Base-by-base conservation (phyloP, 768 basidiomycete species). In the Boletus barrowsii region DNA sequence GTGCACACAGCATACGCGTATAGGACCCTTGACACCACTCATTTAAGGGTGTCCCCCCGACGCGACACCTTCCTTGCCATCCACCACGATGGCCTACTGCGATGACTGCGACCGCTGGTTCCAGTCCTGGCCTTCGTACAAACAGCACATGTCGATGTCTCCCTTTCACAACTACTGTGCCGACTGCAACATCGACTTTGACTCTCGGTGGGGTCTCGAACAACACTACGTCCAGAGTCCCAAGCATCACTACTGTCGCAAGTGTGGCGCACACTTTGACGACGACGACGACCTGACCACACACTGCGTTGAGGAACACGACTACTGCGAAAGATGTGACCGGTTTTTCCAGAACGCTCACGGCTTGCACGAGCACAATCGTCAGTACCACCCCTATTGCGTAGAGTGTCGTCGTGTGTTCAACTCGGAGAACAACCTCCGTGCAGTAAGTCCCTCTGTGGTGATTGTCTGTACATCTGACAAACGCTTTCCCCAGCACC, bases 201-300 rank as follows among this genome's bases (percentile, higher is more conserved):
- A 59, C 0, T 63, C 77, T 0, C 56, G 57, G 57, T 3, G 0
- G 1, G 76, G 61, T 0, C 76, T 81, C 54, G 71, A 68, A 52
- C 72, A 82, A 52, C 86, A 87, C 64, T 83, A 67, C 58, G 72
- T 78, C 24, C 74, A 83, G 49, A 82, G 79, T 61, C 67, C 71
- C 7, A 24, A 14, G 0, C 85, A 86, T 49, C 13, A 64, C 39
- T 87, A 79, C 54, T 87, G 86, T 64, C 77, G 78, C 51, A 36
- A 59, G 18, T 87, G 86, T 65, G 50, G 77, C 30, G 51, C 55
- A 15, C 76, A 81, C 51, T 83, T 81, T 54, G 42, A 61, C 5
- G 56, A 68, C 47, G 20, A 59, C 0, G 18, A 62, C 0, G 69
- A 70, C 0, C 73, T 84, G 1, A 55, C 72, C 1, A 51, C 64